These are phyloP conservation scores for Arabis hirsuta DNA, from an alignment of 345 rosid genomes.

Conservation along the genomic window DNA sequence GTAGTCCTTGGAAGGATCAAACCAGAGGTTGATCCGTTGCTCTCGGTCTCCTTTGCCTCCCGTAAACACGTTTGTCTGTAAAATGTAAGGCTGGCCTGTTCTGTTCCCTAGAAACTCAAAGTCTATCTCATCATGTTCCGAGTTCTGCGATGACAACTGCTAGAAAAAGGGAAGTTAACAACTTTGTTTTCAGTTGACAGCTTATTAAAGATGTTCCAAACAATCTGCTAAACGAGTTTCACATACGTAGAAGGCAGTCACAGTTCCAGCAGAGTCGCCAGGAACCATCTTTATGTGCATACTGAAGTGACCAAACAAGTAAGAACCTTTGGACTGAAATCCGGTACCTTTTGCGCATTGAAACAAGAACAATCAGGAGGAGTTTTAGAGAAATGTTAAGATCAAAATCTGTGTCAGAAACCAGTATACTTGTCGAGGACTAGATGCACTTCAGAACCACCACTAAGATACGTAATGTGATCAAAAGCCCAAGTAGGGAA, in stretches of 20 bases:
- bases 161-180: slow-evolving; percentile 7
- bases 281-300: slow-evolving; percentile 83
- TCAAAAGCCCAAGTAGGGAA: slow-evolving; percentile 90
- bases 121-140: slow-evolving; percentile 91
- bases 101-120: slow-evolving; percentile 93
- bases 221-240: neutral
- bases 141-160: slow-evolving; percentile 82
- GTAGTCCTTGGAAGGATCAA: slow-evolving; percentile 66
- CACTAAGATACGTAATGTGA: slow-evolving; percentile 81
- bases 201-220: neutral
- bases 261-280: slow-evolving; percentile 89
- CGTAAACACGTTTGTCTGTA: slow-evolving; percentile 82
- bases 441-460: slow-evolving; percentile 76
- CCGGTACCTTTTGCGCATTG: slow-evolving; percentile 62
- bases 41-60: slow-evolving; percentile 86
- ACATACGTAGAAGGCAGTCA: slow-evolving; percentile 83
- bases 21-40: slow-evolving; percentile 83
- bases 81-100: slow-evolving; percentile 76
- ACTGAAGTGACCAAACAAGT: slow-evolving; percentile 84
- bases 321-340: slow-evolving; percentile 81
- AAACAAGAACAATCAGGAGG: slow-evolving; percentile 19
- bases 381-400: neutral
- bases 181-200: neutral
- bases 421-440: slow-evolving; percentile 81
- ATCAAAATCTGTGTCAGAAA: neutral